These are phyloP conservation scores for Populus hybrid DNA, from an alignment of 441 rosid genomes.

Conservation along the genomic window DNA sequence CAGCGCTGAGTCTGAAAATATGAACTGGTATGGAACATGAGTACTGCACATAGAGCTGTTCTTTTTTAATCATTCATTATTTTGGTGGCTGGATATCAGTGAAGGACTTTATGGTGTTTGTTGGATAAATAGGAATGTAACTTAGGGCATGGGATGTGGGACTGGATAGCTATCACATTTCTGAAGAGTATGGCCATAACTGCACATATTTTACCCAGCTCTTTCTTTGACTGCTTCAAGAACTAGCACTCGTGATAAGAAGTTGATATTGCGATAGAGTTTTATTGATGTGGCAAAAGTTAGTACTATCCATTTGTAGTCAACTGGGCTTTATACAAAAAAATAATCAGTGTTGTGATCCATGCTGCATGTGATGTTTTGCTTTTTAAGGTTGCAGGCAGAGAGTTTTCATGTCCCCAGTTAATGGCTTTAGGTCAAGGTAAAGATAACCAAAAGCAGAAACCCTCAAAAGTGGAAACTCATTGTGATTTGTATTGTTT, in stretches of 20 bases:
- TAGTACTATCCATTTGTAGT: background rate
- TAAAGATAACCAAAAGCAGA: background rate
- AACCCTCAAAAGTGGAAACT: background rate
- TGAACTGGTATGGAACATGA: conserved; percentile 67
- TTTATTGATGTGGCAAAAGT: background rate
- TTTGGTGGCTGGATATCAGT: background rate
- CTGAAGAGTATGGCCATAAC: background rate
- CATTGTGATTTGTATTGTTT: background rate
- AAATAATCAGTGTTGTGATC: background rate
- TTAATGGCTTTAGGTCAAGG: background rate
- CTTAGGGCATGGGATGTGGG: background rate
- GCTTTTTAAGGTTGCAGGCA: background rate
- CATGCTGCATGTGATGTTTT: background rate
- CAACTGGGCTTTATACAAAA: background rate
- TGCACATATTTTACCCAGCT: background rate
- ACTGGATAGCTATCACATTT: background rate
- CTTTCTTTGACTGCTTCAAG: background rate
- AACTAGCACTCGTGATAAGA: background rate
- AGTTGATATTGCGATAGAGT: background rate
- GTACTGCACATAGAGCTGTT: background rate
- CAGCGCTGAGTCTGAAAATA: conserved; percentile 94
- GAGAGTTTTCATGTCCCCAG: background rate
- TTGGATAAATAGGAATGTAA: background rate
- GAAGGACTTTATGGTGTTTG: background rate
- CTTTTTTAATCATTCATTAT: background rate